phyloP scores from a whole-genome alignment of 2,329 filamentous ascomycete species.

The Zymoseptoria crescenta region DNA sequence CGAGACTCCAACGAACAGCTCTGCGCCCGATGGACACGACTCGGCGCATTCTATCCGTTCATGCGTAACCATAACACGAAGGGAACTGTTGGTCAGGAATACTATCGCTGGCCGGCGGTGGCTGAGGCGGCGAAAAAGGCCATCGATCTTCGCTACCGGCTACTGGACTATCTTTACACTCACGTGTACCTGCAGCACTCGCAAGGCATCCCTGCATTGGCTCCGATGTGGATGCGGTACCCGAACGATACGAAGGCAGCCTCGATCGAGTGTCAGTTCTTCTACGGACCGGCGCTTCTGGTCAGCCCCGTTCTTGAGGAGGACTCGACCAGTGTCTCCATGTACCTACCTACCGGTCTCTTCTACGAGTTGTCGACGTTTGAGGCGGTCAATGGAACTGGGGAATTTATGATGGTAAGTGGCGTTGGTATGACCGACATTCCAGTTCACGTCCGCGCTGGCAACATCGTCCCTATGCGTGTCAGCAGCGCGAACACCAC shows the following conservation, averaged over 20 bases:
- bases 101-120: slow-evolving; percentile 60
- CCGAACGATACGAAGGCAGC: slow-evolving; percentile 49
- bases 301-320: slow-evolving; percentile 49
- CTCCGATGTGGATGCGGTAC: slow-evolving; percentile 65
- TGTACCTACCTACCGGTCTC: slow-evolving; percentile 50
- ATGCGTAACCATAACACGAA: slow-evolving; percentile 63
- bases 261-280: slow-evolving; percentile 48
- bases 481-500: slow-evolving; percentile 50
- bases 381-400: slow-evolving; percentile 35
- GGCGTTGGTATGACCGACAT: slow-evolving; percentile 46
- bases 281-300: slow-evolving; percentile 49
- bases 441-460: slow-evolving; percentile 59
- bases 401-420: slow-evolving; percentile 35
- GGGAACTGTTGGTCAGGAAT: slow-evolving; percentile 52
- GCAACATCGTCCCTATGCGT: slow-evolving; percentile 54
- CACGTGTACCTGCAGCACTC: slow-evolving; percentile 52
- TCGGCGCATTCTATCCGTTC: slow-evolving; percentile 67
- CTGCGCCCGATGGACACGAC: slow-evolving; percentile 65
- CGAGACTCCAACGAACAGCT: slow-evolving; percentile 57
- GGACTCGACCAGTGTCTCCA: slow-evolving; percentile 43
- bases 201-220: slow-evolving; percentile 57
- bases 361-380: slow-evolving; percentile 55
- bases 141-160: slow-evolving; percentile 61
- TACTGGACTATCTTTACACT: slow-evolving; percentile 72
- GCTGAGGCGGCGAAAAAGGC: slow-evolving; percentile 57